Conservation (phyloP, 805 yeast genomes). For the Tetrapisispora pingtungensis region DNA sequence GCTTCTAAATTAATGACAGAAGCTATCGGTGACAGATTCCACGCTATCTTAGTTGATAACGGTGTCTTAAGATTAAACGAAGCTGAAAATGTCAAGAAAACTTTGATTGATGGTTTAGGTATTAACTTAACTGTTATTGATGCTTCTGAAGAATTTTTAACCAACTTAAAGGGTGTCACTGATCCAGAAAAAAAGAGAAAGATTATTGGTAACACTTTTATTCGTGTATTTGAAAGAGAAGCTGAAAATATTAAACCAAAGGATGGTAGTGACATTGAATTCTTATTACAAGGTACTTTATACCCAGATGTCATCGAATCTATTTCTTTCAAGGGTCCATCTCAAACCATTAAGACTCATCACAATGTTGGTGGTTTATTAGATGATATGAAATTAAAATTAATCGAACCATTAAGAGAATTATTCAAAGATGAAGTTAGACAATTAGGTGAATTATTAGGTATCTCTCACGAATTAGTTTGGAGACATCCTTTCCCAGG, state of each 20-base stretch:
- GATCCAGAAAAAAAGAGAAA: constrained; percentile 99
- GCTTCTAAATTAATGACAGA: constrained; percentile 97
- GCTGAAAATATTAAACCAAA: constrained; percentile 86
- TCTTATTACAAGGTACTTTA: constrained; percentile 89
- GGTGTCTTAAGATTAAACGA: constrained; percentile 96
- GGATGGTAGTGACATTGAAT: constrained; percentile 85
- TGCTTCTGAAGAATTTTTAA: constrained; percentile 83
- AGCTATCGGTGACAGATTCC: constrained; percentile 98
- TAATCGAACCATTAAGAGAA: constrained; percentile 97
- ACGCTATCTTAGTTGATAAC: constrained; percentile 94
- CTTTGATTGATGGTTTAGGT: constrained; percentile 86
- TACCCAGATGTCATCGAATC: constrained; percentile 99
- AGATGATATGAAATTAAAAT: constrained; percentile 96
- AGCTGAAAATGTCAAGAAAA: constrained; percentile 78
- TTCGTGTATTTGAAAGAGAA: constrained; percentile 92
- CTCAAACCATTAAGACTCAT: constrained; percentile 98
- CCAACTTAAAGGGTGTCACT: constrained; percentile 81
- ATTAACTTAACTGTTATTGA: constrained; percentile 91
- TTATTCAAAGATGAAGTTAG: constrained; percentile 98
- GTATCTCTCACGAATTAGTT: constrained; percentile 91
- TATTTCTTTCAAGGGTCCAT: constrained; percentile 98
- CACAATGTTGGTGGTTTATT: constrained; percentile 98
- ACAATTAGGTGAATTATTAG: constrained; percentile 85
- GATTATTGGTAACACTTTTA: constrained; percentile 95
- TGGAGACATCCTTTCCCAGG: constrained; percentile 99